These are phyloP conservation scores for Cucumis sativus DNA, from an alignment of 306 rosid genomes.

Conservation along the genomic window DNA sequence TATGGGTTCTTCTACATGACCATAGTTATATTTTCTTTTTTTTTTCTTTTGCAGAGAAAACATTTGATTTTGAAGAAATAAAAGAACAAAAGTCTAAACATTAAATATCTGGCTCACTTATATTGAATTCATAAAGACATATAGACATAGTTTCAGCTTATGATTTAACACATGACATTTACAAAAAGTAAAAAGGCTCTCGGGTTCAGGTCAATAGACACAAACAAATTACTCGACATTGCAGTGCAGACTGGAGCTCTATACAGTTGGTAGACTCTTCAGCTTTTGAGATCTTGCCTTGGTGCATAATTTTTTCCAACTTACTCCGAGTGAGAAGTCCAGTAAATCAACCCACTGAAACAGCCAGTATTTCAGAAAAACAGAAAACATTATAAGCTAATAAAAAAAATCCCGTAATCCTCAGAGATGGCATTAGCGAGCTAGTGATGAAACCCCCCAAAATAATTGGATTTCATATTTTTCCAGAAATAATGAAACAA, in stretches of 20 bases:
- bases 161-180: background rate
- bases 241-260: background rate
- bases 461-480: background rate
- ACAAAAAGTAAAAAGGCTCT: background rate
- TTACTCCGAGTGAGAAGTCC: slow-evolving; percentile 92
- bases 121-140: background rate
- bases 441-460: background rate
- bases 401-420: background rate
- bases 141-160: background rate
- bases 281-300: slow-evolving; percentile 14
- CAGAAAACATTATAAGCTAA: background rate
- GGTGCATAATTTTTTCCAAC: slow-evolving; percentile 9
- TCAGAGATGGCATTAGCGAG: background rate
- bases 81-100: background rate
- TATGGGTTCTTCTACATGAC: background rate
- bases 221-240: slow-evolving; percentile 19
- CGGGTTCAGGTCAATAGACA: slow-evolving; percentile 10
- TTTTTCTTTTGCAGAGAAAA: background rate
- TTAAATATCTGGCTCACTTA: background rate
- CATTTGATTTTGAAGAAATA: background rate
- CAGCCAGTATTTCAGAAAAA: slow-evolving; percentile 8
- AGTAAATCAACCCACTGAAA: slow-evolving; percentile 81
- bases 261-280: slow-evolving; percentile 6
- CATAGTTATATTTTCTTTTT: background rate
- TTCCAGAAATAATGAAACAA: background rate